phyloP scores from a whole-genome alignment of 768 basidiomycete species.

The Coprinopsis strossmayeri region DNA sequence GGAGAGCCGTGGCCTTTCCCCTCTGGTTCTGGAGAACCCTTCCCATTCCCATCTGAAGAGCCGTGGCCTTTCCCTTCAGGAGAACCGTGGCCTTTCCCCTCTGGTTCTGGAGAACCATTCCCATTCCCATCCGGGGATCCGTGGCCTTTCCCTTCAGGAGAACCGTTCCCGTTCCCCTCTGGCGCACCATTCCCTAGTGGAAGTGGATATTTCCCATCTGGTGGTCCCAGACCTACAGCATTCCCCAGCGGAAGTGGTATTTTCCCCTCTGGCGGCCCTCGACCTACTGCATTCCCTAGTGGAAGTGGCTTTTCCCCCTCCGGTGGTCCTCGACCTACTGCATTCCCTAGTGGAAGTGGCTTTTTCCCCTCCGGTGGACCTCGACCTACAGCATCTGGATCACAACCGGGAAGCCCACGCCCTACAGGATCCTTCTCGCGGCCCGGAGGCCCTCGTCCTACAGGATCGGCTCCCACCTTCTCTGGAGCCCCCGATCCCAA shows the following conservation, averaged over 20 bases:
- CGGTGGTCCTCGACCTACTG: background rate
- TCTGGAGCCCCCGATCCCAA: background rate
- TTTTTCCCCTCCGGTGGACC: background rate
- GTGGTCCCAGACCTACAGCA: too few species aligned
- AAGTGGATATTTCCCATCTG: background rate
- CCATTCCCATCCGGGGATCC: too few species aligned
- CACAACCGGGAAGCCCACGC: background rate
- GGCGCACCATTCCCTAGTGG: background rate
- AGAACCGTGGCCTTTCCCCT: too few species aligned
- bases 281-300: too few species aligned
- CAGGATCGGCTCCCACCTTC: background rate
- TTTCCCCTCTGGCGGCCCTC: background rate
- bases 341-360: background rate
- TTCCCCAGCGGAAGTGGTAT: background rate
- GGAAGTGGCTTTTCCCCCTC: background rate
- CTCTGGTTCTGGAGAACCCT: too few species aligned
- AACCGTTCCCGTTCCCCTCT: background rate
- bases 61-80: too few species aligned
- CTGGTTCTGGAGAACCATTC: too few species aligned
- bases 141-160: too few species aligned
- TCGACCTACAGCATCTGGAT: background rate
- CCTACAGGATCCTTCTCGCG: background rate
- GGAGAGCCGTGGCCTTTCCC: too few species aligned
- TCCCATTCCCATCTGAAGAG: too few species aligned
- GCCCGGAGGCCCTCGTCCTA: background rate